These are phyloP conservation scores for Penicillium sp. DNA, from an alignment of 2,329 filamentous ascomycete genomes.

Conservation along the genomic window DNA sequence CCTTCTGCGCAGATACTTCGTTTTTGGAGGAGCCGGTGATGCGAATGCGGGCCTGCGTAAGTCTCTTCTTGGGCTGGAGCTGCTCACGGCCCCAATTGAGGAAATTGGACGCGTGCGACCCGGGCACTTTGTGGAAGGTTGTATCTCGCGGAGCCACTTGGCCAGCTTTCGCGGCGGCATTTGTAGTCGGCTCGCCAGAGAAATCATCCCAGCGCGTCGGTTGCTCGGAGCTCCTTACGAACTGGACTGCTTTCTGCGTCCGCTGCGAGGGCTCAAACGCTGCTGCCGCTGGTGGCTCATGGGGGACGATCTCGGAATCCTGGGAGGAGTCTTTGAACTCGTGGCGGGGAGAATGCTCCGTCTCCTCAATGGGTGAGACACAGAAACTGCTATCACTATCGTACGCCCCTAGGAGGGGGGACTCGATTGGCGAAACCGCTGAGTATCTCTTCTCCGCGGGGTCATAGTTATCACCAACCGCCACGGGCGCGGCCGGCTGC, in stretches of 20 bases:
- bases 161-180: slow-evolving; percentile 53
- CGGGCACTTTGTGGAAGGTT: slow-evolving; percentile 28
- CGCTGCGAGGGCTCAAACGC: slow-evolving; percentile 4
- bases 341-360: slow-evolving; percentile 5
- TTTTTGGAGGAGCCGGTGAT: slow-evolving; percentile 49
- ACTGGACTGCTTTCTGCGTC: slow-evolving; percentile 12
- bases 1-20: slow-evolving; percentile 61
- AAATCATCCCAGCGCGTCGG: slow-evolving; percentile 59
- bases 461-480: slow-evolving; percentile 5
- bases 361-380: slow-evolving; percentile 20
- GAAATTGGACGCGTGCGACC: slow-evolving; percentile 29
- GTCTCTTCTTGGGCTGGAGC: slow-evolving; percentile 37
- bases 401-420: slow-evolving; percentile 8
- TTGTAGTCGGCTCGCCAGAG: slow-evolving; percentile 64
- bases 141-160: slow-evolving; percentile 54
- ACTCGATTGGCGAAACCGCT: slow-evolving; percentile 17
- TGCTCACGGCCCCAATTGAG: slow-evolving; percentile 39
- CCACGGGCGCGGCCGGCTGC: not conserved
- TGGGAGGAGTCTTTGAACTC: slow-evolving; percentile 3
- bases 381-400: slow-evolving; percentile 24
- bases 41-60: slow-evolving; percentile 31
- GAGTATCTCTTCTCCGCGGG: slow-evolving; percentile 9
- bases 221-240: slow-evolving; percentile 16
- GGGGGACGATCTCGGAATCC: slow-evolving; percentile 8
- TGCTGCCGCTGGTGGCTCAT: slow-evolving; percentile 1